Evolutionary conservation across 495 filamentous ascomycete species (phyloP), one percentile per base, ranked within the genome.

Genomic region (Cudoniella acicularis): DNA sequence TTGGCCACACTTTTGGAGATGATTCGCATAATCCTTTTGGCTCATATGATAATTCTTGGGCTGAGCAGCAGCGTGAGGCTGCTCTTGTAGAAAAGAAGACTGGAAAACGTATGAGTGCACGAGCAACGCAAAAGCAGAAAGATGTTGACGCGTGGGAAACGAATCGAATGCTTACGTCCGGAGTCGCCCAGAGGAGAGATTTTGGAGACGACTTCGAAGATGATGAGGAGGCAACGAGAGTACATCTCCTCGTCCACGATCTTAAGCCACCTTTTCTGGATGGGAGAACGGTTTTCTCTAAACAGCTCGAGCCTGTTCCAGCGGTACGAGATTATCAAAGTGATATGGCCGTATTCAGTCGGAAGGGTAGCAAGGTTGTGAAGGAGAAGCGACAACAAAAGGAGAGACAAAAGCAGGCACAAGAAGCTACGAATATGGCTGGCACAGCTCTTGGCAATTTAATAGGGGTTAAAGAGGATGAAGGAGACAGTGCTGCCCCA

Each of bases 101-200:
- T 22, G 82, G 78, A 22, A 88, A 83, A 66, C 71, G 83, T 42
- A 81, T 89, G 69, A 90, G 79, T 70, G 85, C 84, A n/a, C 78
- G 85, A 46, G 84, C 87, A 47, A 71, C 86, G 16, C 90, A 94
- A 69, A 92, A 88, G 71, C 90, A 96, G 73, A 92, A 92, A 69
- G 94, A 97, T 68, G 88, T 89, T 22, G 94, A 98, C 77, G 92
- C 91, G 24, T 98, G 94, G 94, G 94, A 98, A 70, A 92, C 92
- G 16, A 98, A 99, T 73, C 90, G 94, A 40, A 97, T 99, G 95
- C 84, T 98, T 45, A 95, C 91, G 0, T 96, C 91, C 11, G 93
- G 91, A 52, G 93, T 98, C 49, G 95, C 95, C 16, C 95, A 98
- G 71, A 76, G 93, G 71, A 78, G 90, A 60, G 89, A 93, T 64